Base-by-base conservation (phyloP, 306 rosid genomes). In the Vigna radiata region DNA sequence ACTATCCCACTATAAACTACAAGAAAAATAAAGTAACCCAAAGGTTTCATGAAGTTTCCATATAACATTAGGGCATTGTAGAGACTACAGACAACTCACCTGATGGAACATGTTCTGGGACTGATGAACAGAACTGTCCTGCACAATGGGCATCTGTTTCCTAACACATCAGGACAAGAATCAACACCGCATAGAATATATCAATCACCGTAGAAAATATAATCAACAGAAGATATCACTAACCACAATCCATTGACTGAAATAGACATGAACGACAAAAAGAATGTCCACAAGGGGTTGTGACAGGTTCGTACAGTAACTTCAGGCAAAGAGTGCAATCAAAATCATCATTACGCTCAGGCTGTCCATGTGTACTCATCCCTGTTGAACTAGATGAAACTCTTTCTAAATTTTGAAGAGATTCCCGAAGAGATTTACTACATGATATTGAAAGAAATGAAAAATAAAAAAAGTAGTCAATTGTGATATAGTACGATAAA, bases 261-360 rank as follows among this genome's bases (percentile, higher is more conserved):
- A 92, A 92, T 46, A 96, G 78, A 76, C 98, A 96, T 52, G 98
- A 87, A 8, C 89, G 99, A 84, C 98, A 96, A 83, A 96, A 96
- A 9, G 98, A 89, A 86, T 96, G 99, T 66, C 99, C 99, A 85
- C 99, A 96, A 77, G 99, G 96, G 62, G 98, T 92, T 81, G 99
- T 96, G 61, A 96, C 83, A 67, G 99, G 98, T 81, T 89, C 94
- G 62, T 87, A 92, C 33, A 92, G 82, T 72, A 92, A 87, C 87
- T 96, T 96, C 82, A 92, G 83, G 85, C 99, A 96, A 71, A 96
- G 80, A 41, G 96, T 92, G 84, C 99, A 92, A 86, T 96, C 93
- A 79, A 88, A 96, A 52, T 96, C 99, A 79, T 91, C 98, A 75
- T 82, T 87, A 11, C 90, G 91, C 65, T 96, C 96, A 64, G 93